Evolutionary conservation across 2,329 filamentous ascomycete genomes (phyloP), one percentile per base, ranked within the genome.

Genomic region (Fusarium stilboides): DNA sequence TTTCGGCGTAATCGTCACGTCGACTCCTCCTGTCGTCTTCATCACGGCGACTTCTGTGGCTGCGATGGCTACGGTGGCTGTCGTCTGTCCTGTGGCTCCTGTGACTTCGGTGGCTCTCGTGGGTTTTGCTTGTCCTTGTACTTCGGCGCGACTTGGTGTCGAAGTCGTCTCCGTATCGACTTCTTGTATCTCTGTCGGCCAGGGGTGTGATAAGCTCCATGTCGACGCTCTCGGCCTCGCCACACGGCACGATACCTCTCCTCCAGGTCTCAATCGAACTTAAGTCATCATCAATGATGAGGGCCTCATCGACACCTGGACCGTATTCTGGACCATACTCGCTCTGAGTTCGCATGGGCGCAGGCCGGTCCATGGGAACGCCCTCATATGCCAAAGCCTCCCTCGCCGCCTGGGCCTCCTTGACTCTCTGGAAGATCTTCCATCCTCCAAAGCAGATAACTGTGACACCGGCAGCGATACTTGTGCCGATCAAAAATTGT

Each of bases 401-500:
- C 3, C 74, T 62, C 2, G 77, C 74, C 3, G 72, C 69, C 55
- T 78, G 77, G 20, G 76, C 77, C 55, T 86, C 85, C 62, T 81
- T 80, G 70, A 98, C 93, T 73, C 90, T 91, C 85, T 98, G 97
- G 81, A 99, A 90, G 78, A 99, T 98, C 82, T 97, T 98, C 87
- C 94, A 98, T 7, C 96, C 95, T 55, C 96, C 96, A 63, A 99
- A 93, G 78, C 96, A 94, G 74, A 99, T 93, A 10, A 98, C 90
- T 0, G 96, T 98, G n/a, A 97, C 91, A 15, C 96, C 96, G 1
- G 97, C 90, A 1, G 92, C 93, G 15, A 97, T 89, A 43, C 94
- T 93, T 1, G 93, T 94, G 6, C 94, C 94, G 74, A 99, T 97
- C 68, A 98, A 88, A 77, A 99, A 99, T 76, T 99, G 94, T 1